Evolutionary conservation across 345 rosid species (phyloP), one percentile per base, ranked within the genome.

Genomic region (Raphanus raphanistrum): DNA sequence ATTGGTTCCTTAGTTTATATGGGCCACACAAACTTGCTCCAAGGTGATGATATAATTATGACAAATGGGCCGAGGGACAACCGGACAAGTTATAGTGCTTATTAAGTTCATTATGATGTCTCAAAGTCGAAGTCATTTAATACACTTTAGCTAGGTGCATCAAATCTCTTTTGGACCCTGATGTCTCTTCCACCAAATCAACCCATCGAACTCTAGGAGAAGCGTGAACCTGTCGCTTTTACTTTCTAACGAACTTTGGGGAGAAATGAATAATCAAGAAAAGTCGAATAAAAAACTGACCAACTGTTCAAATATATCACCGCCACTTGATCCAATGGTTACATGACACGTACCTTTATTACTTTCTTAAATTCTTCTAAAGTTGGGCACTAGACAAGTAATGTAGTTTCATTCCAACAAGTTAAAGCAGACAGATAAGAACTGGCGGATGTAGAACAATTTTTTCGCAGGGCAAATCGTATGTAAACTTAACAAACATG

Each of bases 141-240:
- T 13, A 13, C 66, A 61, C 65, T 61, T 32, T 32, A 63, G 66
- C 66, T 27, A 60, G 35, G 35, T 12, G 26, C 15, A 59, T 38
- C 12, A 9, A 38, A 59, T 5, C 64, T 60, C 35, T 60, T 60
- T 29, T 62, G 41, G 66, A n/a, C 43, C 66, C n/a, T 62, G 31
- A 32, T 16, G 13, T 62, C 12, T 63, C 48, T 63, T 63, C 48
- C 28, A 1, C 36, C 63, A 36, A 50, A 74, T 13, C 27, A 6
- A 35, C 71, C 45, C 32, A 66, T 57, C 9, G 45, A 38, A 29
- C 48, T 29, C 25, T 3, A 6, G 66, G 17, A 76, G 13, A 76
- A 50, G 68, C 38, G 69, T 76, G 35, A 76, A 60, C 57, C 27
- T 68, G 60, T 66, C 17, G 63, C 67, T 45, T 31, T 55, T 45